These are phyloP conservation scores for Saccharomyces hybrid DNA, from an alignment of 1,139 yeast genomes.

Conservation along the genomic window DNA sequence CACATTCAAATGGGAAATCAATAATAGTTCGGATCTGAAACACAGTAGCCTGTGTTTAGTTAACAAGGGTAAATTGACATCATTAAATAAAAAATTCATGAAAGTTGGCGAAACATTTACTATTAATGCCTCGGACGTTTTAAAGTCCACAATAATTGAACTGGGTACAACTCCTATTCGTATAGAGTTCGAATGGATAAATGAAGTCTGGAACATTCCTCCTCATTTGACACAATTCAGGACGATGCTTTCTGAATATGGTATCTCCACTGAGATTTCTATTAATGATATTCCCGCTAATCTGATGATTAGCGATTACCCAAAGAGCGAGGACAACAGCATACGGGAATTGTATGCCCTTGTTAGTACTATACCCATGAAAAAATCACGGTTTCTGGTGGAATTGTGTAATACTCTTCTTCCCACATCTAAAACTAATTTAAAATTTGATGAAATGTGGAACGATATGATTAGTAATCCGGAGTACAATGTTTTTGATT, in stretches of 20 bases:
- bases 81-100: conserved; percentile 13
- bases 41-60: conserved; percentile 7
- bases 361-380: background rate
- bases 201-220: conserved; percentile 12
- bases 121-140: conserved; percentile 4
- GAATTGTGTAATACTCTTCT: background rate
- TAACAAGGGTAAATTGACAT: conserved; percentile 27
- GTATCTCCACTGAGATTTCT: background rate
- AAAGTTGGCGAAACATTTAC: conserved; percentile 13
- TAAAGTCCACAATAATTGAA: conserved; percentile 5
- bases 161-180: conserved; percentile 25
- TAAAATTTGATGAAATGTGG: background rate
- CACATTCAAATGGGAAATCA: conserved; percentile 13
- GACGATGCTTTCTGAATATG: conserved; percentile 3
- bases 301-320: background rate
- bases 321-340: background rate
- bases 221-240: conserved; percentile 1
- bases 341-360: background rate
- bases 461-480: background rate
- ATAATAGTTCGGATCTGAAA: background rate
- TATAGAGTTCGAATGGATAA: conserved; percentile 12
- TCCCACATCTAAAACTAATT: background rate
- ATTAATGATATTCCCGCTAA: background rate
- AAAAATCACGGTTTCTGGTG: background rate
- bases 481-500: background rate